Base-by-base conservation (phyloP, 2,329 filamentous ascomycete genomes). In the Microsporum canis region DNA sequence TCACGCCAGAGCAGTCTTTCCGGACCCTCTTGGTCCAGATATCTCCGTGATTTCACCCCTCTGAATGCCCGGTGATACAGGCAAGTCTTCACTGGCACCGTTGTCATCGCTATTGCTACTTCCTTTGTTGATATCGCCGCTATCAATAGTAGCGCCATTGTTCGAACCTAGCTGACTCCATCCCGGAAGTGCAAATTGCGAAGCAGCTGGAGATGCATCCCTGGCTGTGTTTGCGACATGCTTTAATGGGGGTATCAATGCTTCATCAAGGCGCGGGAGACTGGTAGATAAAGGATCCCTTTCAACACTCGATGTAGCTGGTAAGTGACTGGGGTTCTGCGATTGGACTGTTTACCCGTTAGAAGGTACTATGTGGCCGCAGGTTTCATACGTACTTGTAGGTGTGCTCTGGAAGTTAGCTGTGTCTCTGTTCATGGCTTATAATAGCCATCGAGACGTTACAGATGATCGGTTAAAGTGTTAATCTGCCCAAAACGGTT, bases 1-100 rank as follows among this genome's bases (percentile, higher is more conserved):
- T 75, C 79, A 92, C 88, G 86, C 88, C 67, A 96, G 77, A 10
- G 87, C 80, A 3, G 90, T 95, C 78, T 95, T 96, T 34, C 91
- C 92, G 31, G 83, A 83, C 1, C 91, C 91, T 6, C 89, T 87
- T 8, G 91, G 90, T 0, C 92, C 92, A 82, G 89, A 95, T 57
- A 96, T 77, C 73, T 97, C 92, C 2, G 88, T 88, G 47, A 96
- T 80, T 71, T 90, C 88, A 12, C 91, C 89, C 61, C 85, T 83
- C 63, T 81, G 81, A 56, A 95, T 78, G 3, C 90, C 91, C 17
- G 81, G 80, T 60, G 68, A 23, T 6, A n/a, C n/a, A 31, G n/a
- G 45, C 2, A 23, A 5, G 7, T 5, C 27, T 51, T 51, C 27
- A 31, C 8, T 23, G 3, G 27, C 27, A 12, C 45, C 10, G 14